Base-by-base conservation (phyloP, 768 basidiomycete genomes). In the Calocybe gangraenosa region DNA sequence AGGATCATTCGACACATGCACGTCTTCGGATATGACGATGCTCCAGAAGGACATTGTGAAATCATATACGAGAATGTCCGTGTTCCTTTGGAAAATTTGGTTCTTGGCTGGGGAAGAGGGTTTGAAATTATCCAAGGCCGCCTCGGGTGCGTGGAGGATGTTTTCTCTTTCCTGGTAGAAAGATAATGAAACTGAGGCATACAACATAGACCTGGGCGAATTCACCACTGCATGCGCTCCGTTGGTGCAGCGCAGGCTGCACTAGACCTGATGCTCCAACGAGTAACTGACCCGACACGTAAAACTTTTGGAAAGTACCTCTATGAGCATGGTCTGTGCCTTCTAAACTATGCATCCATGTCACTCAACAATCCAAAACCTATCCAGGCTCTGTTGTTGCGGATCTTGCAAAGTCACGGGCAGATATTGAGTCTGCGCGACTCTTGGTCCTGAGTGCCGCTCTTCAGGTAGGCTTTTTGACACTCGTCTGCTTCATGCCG, bases 71-170 rank as follows among this genome's bases (percentile, higher is more conserved):
- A 93, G 18, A 90, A 96, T 60, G 96, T 98, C 20, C 82, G 90
- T 25, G 86, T 99, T 14, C 92, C 92, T 7, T 63, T 89, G 47
- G 67, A 69, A 43, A 93, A 93, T 61, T 62, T 97, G 39, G 78
- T 99, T 11, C 76, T 88, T 18, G 95, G 95, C 3, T 94, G 94
- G 88, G 94, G 96, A 11, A 77, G 78, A 52, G 96, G 96, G 4
- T 99, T 99, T 55, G 96, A 97, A 79, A 92, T 94, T 52, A 89
- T 97, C 50, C 94, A 97, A 79, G 93, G 93, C 34, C 89, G 94
- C 51, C 82, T 97, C 42, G 94, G 93, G 88, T 87, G 61, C 37
- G 75, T 22, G 17, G 10, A 21, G 28, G 33, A 1, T 35, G n/a
- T 35, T 35, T n/a, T n/a, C n/a, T n/a, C n/a, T n/a, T n/a, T n/a